Evolutionary conservation across 805 yeast genomes (phyloP).

Genomic region (Candida succiphila): DNA sequence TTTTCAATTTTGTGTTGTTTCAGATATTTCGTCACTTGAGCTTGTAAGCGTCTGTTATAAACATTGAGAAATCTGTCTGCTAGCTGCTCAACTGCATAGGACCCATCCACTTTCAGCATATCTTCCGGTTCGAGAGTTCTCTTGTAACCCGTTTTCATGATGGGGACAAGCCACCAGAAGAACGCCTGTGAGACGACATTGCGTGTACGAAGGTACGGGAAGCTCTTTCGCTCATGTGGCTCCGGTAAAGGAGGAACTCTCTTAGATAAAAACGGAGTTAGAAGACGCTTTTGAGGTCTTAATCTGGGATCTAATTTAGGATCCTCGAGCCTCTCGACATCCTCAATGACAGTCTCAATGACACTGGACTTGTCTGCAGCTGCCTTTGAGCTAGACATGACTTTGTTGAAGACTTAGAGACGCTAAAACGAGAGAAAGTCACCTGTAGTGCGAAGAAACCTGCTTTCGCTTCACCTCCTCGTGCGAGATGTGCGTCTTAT

Average conservation of each 20-base stretch:
- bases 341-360: no score
- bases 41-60: slow-evolving; percentile 21
- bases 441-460: no score
- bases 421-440: no score
- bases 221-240: slow-evolving; percentile 36
- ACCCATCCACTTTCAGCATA: slow-evolving; percentile 36
- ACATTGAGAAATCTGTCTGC: slow-evolving; percentile 24
- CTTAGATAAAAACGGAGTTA: slow-evolving; percentile 21
- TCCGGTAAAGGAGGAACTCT: slow-evolving; percentile 44
- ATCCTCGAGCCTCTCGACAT: no score
- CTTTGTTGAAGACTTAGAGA: no score
- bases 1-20: slow-evolving; percentile 20
- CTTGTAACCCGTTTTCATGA: slow-evolving; percentile 57
- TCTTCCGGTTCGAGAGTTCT: slow-evolving; percentile 63
- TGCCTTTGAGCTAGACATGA: no score
- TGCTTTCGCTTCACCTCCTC: no score
- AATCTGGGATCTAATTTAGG: no score
- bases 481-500: no score
- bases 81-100: slow-evolving; percentile 30
- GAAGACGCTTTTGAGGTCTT: slow-evolving; percentile 24
- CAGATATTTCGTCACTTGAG: slow-evolving; percentile 22
- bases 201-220: slow-evolving; percentile 31
- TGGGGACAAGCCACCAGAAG: slow-evolving; percentile 62
- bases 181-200: slow-evolving; percentile 34
- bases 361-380: no score